Base-by-base conservation (phyloP, 306 rosid genomes). In the Dicorynia guianensis region DNA sequence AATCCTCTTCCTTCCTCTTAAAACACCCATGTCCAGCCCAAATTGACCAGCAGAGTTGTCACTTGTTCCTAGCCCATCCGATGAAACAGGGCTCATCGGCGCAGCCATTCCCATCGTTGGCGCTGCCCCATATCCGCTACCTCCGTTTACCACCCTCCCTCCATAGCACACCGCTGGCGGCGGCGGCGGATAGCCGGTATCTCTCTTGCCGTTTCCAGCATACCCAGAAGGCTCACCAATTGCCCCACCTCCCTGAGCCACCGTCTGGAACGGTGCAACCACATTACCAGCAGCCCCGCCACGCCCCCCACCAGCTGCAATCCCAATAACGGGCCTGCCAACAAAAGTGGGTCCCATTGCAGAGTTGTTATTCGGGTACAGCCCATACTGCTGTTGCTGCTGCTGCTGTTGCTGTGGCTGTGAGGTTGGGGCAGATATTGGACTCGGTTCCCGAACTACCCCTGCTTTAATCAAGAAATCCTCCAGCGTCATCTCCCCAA, bases 401-500 rank as follows among this genome's bases (percentile, higher is more conserved):
- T 52, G 75, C 12, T 7, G 88, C 0, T 1, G 88, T 0, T 1
- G 9, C 56, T 79, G 30, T 62, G 67, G 5, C 30, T 25, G 30
- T 25, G 82, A 18, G 0, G 54, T 76, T 38, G 49, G 17, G 10
- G 68, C 63, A 7, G 83, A 64, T 34, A 12, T 20, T 6, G 64
- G 14, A 7, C 52, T 35, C 3, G 77, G 76, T 80, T 92, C 98
- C 67, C 92, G 52, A 34, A 90, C 96, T 11, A 95, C 84, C 71
- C 98, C 98, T 1, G 98, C 98, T 75, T 89, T 95, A 14, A 92
- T 70, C 79, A 95, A 81, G 75, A 95, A 95, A 79, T 92, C 98
- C 83, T 95, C 98, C 83, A 95, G 59, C 4, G 98, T 95, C 97
- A 95, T 90, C 82, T 92, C 97, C 13, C 93, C 93, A 14, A 92